A percentile compares a stretch with the other conserved stretches of the same genome.
Evolutionary conservation across 495 filamentous ascomycete genomes (phyloP).

Genomic region (Neurospora intermedia): DNA sequence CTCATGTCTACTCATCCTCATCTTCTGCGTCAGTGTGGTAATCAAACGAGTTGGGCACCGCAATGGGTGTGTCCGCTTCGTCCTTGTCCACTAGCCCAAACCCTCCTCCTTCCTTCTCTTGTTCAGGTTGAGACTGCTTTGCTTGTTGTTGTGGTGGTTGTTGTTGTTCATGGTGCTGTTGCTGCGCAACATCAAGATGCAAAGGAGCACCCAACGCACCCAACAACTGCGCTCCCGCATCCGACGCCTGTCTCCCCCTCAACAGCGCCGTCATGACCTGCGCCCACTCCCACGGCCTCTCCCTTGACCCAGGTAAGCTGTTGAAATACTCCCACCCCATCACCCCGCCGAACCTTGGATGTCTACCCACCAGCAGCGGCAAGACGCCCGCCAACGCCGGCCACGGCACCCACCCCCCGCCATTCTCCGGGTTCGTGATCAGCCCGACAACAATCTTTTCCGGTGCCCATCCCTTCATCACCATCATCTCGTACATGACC

Average conservation of each 20-base stretch:
- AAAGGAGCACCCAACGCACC: not conserved
- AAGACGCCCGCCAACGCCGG: conserved; percentile 25
- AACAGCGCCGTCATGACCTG: conserved; percentile 29
- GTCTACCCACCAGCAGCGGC: conserved; percentile 24
- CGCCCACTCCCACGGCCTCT: conserved; percentile 61
- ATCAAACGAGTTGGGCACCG: conserved; percentile 17
- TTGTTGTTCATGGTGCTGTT: not conserved
- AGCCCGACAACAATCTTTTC: conserved; percentile 63
- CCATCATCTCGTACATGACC: conserved; percentile 51
- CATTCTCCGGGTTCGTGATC: conserved; percentile 66
- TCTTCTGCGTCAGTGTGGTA: conserved; percentile 18
- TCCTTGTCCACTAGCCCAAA: conserved; percentile 3
- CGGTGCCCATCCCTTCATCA: conserved; percentile 77
- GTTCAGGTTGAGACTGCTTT: not conserved
- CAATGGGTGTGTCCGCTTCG: conserved; percentile 3
- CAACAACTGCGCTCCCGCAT: not conserved
- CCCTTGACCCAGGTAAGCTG: conserved; percentile 46
- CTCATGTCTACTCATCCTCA: conserved; percentile 2
- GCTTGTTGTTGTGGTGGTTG: not conserved
- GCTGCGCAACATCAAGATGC: not conserved
- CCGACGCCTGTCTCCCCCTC: conserved; percentile 9
- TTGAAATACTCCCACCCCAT: conserved; percentile 90
- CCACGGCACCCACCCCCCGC: conserved; percentile 34
- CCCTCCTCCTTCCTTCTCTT: not conserved
- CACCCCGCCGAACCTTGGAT: conserved; percentile 56